phyloP scores from a whole-genome alignment of 768 basidiomycete species.

The Chalciporus piperatus region DNA sequence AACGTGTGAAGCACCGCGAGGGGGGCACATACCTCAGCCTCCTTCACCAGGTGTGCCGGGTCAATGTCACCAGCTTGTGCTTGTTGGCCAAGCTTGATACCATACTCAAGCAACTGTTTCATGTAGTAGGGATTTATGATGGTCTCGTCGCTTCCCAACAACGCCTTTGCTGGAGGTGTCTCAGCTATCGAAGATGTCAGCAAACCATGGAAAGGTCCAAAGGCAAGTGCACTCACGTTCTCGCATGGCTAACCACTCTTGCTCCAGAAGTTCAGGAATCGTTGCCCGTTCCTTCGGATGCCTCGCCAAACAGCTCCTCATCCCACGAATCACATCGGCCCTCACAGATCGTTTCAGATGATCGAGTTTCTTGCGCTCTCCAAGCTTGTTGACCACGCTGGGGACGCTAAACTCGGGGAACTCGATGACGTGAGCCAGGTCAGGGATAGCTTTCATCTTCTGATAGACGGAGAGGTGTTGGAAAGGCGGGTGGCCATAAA shows the following conservation, averaged over 20 bases:
- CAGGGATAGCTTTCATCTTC: slow-evolving; percentile 94
- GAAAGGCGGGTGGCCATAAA: slow-evolving; percentile 93
- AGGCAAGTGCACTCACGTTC: slow-evolving; percentile 21
- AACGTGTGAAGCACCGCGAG: background rate
- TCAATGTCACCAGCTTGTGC: slow-evolving; percentile 40
- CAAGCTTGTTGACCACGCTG: slow-evolving; percentile 37
- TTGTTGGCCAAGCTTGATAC: slow-evolving; percentile 56
- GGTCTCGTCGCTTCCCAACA: slow-evolving; percentile 53
- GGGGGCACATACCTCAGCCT: slow-evolving; percentile 52
- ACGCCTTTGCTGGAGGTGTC: slow-evolving; percentile 27
- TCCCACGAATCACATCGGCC: slow-evolving; percentile 71
- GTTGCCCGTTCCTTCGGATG: slow-evolving; percentile 81
- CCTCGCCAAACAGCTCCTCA: slow-evolving; percentile 78
- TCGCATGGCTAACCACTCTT: slow-evolving; percentile 72
- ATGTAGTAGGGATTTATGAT: slow-evolving; percentile 80
- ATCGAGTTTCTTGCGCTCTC: slow-evolving; percentile 51
- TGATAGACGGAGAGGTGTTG: slow-evolving; percentile 76
- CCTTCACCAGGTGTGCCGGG: slow-evolving; percentile 45
- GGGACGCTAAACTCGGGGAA: slow-evolving; percentile 67
- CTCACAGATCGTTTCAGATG: slow-evolving; percentile 72
- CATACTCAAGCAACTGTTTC: slow-evolving; percentile 69
- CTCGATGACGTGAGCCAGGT: slow-evolving; percentile 70
- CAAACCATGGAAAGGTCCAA: background rate
- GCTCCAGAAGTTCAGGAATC: slow-evolving; percentile 81
- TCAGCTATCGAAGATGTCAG: slow-evolving; percentile 21